Base-by-base conservation (phyloP, 2,329 filamentous ascomycete genomes). In the Cryphonectria japonica region DNA sequence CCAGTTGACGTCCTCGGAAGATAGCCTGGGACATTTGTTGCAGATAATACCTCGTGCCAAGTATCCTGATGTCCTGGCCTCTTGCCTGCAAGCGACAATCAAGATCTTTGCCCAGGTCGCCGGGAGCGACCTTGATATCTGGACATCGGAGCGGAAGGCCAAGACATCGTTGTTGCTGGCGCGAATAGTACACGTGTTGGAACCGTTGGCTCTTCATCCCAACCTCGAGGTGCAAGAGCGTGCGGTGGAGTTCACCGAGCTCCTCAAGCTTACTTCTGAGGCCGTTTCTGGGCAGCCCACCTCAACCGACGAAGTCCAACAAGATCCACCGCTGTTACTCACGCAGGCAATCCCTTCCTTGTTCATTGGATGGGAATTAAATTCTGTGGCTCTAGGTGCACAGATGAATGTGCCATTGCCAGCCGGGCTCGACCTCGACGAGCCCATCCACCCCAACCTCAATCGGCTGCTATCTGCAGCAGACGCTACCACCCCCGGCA, bases 221-320 rank as follows among this genome's bases (percentile, higher is more conserved):
- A 93, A 91, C 76, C 85, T 99, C 1, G 96, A 99, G 78, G 94
- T 99, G 3, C 96, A 99, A 81, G 96, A 98, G 80, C 89, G 96
- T 70, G 92, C 95, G 3, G 95, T 98, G 1, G 95, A 98, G 78
- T 97, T 97, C 76, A 87, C 94, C 0, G 96, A 99, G 78, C 85
- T 98, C 16, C 88, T 98, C 77, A 94, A 94, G 71, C 85, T 99
- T 61, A 94, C 93, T 2, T 90, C 91, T 0, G 96, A 99, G 82
- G 94, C 95, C 19, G 88, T 89, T 3, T 87, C 90, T 11, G 89
- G 86, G 1, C 92, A 95, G 73, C 85, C 88, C 14, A 83, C 87
- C 19, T 86, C 86, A 1, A 86, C 84, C 0, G 86, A 86, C 43
- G 82, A 85, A 1, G 74, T 82, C 5, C 81, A 85, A 34, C 87